Evolutionary conservation across 495 filamentous ascomycete genomes (phyloP).

Genomic region (Durotheca rogersii): DNA sequence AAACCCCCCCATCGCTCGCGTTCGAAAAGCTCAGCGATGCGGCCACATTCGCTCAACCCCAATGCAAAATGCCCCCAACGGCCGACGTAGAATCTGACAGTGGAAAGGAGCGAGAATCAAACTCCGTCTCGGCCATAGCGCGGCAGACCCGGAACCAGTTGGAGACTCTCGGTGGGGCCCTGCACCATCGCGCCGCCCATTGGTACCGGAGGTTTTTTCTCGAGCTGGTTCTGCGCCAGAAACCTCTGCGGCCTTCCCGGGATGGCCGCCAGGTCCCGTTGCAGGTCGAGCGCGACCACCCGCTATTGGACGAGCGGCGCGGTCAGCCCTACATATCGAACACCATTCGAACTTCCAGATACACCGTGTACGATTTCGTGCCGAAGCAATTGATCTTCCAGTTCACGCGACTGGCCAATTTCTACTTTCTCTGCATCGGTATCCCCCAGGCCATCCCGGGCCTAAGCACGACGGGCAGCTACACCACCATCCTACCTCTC

Average conservation of each 20-base stretch:
- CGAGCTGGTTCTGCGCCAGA: conserved; percentile 41
- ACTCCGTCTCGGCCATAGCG: conserved; percentile 6
- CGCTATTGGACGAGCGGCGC: conserved; percentile 73
- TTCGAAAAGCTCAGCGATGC: conserved; percentile 20
- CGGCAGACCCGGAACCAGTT: conserved; percentile 18
- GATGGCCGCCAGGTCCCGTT: conserved; percentile 67
- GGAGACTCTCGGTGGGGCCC: conserved; percentile 7
- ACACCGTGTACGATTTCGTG: conserved; percentile 84
- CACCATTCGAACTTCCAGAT: conserved; percentile 78
- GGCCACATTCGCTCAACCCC: conserved; percentile 18
- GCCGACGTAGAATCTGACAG: conserved; percentile 19
- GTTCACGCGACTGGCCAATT: conserved; percentile 89
- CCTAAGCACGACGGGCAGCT: conserved; percentile 85
- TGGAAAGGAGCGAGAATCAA: conserved; percentile 11
- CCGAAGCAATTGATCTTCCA: conserved; percentile 87
- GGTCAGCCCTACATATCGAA: conserved; percentile 71
- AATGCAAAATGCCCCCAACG: conserved; percentile 28
- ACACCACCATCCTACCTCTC: conserved; percentile 81
- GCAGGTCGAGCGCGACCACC: conserved; percentile 49
- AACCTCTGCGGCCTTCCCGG: conserved; percentile 40
- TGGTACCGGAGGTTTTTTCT: conserved; percentile 40
- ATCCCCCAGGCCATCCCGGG: conserved; percentile 87
- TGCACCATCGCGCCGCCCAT: conserved; percentile 21
- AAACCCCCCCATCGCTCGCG: conserved; percentile 3
- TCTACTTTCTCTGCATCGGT: conserved; percentile 84